Evolutionary conservation across 768 basidiomycete genomes (phyloP), one percentile per base, ranked within the genome.

Genomic region (Boletus vinaceobasis): DNA sequence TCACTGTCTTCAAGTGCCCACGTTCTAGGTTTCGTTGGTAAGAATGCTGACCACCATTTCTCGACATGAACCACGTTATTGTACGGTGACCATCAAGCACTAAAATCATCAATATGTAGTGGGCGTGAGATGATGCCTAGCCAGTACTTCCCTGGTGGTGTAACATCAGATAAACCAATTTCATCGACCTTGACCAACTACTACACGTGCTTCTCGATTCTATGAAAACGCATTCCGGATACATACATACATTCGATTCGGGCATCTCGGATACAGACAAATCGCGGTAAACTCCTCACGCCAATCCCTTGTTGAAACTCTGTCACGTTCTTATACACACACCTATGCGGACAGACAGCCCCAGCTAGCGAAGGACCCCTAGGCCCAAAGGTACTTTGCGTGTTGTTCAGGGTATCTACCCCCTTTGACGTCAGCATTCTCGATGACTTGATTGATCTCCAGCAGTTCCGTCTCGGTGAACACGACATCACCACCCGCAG

Each of bases 401-500:
- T 64, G 61, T 2, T 50, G 31, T 1, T 52, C 55, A n/a, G 61
- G 61, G 65, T 79, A 79, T 43, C 79, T 70, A 11, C 53, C 63
- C 10, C 81, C 81, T 55, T 69, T 72, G 29, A 79, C 68, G 2
- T 70, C 65, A 26, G 67, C 61, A 7, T 58, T 66, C 21, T 72
- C 65, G 1, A 81, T 60, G 26, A 75, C 61, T 21, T 68, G 58
- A 39, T 75, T 66, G 42, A 84, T 71, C 49, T 73, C 73, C 49
- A 63, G 58, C 29, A 75, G 35, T 42, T 83, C 82, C 9, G 67
- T 63, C 1, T 68, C 55, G 1, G 71, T 67, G 36, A 85, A 68
- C 42, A 60, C 64, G 29, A 84, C 63, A 31, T 78, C 69, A 29
- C 77, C 76, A 0, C 75, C 78, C 13, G 65, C 66, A 31, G 74